Base-by-base conservation (phyloP, 2,329 filamentous ascomycete species). In the Colletotrichum cordylinicola region DNA sequence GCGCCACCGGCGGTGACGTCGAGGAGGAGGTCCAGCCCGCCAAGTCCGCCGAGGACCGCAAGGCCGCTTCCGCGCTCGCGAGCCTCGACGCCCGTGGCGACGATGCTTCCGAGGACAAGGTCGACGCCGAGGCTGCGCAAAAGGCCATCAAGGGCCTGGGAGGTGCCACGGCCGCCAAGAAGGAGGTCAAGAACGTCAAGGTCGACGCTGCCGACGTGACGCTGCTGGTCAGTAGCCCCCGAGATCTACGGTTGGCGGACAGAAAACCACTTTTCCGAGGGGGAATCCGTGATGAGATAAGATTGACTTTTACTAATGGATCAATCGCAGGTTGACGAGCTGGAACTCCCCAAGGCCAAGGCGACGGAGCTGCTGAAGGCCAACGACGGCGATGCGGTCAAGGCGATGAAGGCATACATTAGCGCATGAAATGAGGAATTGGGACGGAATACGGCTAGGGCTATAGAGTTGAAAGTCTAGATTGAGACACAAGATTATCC, bases 1-100 rank as follows among this genome's bases (percentile, higher is more conserved):
- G 92, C 82, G 90, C 91, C 75, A 88, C 90, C 35, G 86, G 88
- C 61, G 90, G 88, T 76, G 90, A 92, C 77, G 86, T 89, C 77
- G 91, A 92, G 73, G 90, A 92, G 77, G 90, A 91, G 79, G 84
- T 88, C 79, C 78, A 84, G 37, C 84, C 86, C 72, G 89, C 90
- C 81, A 94, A 93, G 84, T 91, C 90, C 56, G 93, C 94, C 81
- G 94, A 95, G 84, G 94, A 95, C 86, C 92, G 93, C 84, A 95
- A 95, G 85, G 93, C 94, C 61, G 93, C 93, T 55, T 93, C 92
- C 8, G 94, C 94, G 35, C 91, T 96, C 75, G 93, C 93, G 64
- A 91, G 90, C 77, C 92, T 96, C 79, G 94, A 95, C 82, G 83
- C 86, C 58, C 83, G 85, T 48, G 87, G 86, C 74, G 86, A 87